Evolutionary conservation across 2,329 filamentous ascomycete species (phyloP), one percentile per base, ranked within the genome.

Genomic region (Penicillium sp.): DNA sequence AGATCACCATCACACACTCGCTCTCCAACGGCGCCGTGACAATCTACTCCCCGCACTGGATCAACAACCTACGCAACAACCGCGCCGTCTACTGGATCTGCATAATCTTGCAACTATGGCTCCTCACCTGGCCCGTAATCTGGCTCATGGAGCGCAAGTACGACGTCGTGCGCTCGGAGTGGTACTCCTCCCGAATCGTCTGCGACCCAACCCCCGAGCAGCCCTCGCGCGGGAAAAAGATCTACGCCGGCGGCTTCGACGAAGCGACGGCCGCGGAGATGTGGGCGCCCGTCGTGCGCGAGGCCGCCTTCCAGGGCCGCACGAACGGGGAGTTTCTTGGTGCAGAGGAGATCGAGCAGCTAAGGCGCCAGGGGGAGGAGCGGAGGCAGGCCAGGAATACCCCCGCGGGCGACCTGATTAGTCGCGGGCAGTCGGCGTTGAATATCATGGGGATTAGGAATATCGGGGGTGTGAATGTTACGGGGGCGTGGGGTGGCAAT

Each of bases 51-150:
- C 76, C 77, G 2, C 74, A 77, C 49, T 77, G 74, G 70, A 69
- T 79, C 51, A 79, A 79, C 64, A 70, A 62, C 2, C 56, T 76
- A 1, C 75, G 77, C n/a, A 69, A 70, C 7, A 76, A 76, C 56
- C 35, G n/a, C 7, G 72, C 67, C 38, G 66, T 77, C 7, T 79
- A 72, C 68, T 79, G 71, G 72, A 8, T 46, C 3, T 72, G 72
- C 31, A 71, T 79, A 9, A 66, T 79, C 41, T 66, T 77, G 7
- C 77, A 78, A 57, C 69, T 79, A 7, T 79, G 77, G 77, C 71
- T 78, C 52, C 65, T 79, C 52, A 69, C 75, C 7, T 79, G 77
- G 76, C 77, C 77, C 0, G 62, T 77, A 1, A 75, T 79, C 46
- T 73, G 72, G 65, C 56, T 78, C 1, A 61, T 78, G 35, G 77